These are phyloP conservation scores for Puccinia polysora DNA, from an alignment of 1,284 basidiomycete species.

Conservation along the genomic window DNA sequence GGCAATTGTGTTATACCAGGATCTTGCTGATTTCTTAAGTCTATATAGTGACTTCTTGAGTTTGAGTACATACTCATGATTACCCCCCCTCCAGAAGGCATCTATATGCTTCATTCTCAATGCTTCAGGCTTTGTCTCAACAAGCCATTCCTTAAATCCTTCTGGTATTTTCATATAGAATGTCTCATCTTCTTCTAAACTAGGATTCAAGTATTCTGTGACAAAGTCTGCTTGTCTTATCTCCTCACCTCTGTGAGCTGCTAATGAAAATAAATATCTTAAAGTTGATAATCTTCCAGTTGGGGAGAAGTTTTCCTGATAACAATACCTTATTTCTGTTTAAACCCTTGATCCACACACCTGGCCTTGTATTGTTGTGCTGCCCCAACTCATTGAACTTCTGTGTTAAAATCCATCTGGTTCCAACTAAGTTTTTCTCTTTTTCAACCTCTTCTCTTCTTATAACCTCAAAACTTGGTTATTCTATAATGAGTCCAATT, in stretches of 20 bases:
- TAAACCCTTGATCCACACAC: conserved; percentile 1
- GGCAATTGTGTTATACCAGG: conserved; percentile 7
- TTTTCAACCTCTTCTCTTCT: not conserved
- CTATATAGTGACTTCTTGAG: conserved; percentile 25
- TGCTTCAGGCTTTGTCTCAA: conserved; percentile 1
- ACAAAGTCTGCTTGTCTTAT: conserved; percentile 11
- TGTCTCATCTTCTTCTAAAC: conserved; percentile 12
- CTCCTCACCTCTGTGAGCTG: not conserved
- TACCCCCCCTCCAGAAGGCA: not conserved
- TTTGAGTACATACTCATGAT: conserved; percentile 2
- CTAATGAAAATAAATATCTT: not conserved
- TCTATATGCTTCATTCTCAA: not conserved
- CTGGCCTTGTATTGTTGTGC: not conserved
- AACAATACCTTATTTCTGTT: conserved; percentile 20
- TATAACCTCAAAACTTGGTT: not conserved
- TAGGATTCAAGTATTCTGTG: conserved; percentile 2
- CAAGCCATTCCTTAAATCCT: conserved; percentile 2
- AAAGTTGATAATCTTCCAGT: conserved; percentile 5
- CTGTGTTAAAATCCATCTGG: not conserved
- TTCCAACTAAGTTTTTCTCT: not conserved
- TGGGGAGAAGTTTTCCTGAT: conserved; percentile 10
- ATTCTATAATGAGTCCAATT: conserved; percentile 4
- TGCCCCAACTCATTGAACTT: conserved; percentile 6
- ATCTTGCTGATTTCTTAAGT: conserved; percentile 18
- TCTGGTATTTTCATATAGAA: not conserved